Conservation (phyloP, 129 eudicot genomes). For the Solidago caesia region DNA sequence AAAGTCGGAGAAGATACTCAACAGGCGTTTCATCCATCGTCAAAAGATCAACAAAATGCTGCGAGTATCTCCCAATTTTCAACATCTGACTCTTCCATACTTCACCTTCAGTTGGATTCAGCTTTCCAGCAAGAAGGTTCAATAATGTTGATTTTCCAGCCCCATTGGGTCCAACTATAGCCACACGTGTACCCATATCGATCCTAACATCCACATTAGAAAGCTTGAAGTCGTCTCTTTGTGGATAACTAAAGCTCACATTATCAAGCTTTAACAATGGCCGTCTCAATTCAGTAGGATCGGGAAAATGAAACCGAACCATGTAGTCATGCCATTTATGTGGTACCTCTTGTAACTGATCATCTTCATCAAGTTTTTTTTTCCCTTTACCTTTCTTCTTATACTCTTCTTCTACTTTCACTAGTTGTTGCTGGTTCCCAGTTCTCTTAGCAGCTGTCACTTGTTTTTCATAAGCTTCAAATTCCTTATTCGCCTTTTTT, state of each 20-base stretch:
- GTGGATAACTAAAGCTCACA: conserved; percentile 59
- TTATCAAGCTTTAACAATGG: conserved; percentile 48
- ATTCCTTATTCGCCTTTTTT: no score
- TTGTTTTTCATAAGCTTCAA: no score
- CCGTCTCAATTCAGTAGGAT: no score
- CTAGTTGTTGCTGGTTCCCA: no score
- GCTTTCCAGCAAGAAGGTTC: conserved; percentile 56
- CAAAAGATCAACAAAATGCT: conserved; percentile 58
- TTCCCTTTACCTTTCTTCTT: no score
- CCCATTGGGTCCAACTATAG: conserved; percentile 70
- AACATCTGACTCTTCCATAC: conserved; percentile 52
- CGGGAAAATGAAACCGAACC: no score
- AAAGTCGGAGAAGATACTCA: conserved; percentile 60
- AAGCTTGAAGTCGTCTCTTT: conserved; percentile 53
- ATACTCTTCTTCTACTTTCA: no score
- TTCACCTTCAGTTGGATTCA: conserved; percentile 56
- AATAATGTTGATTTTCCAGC: conserved; percentile 66
- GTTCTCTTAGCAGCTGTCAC: no score
- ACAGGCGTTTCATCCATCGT: conserved; percentile 66
- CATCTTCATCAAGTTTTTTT: no score
- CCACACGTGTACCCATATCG: conserved; percentile 76
- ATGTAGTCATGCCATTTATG: no score
- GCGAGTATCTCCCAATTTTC: conserved; percentile 66
- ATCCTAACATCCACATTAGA: conserved; percentile 64
- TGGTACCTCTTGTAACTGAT: no score